Base-by-base conservation (phyloP, 2,329 filamentous ascomycete genomes). In the Claviceps digitariae region DNA sequence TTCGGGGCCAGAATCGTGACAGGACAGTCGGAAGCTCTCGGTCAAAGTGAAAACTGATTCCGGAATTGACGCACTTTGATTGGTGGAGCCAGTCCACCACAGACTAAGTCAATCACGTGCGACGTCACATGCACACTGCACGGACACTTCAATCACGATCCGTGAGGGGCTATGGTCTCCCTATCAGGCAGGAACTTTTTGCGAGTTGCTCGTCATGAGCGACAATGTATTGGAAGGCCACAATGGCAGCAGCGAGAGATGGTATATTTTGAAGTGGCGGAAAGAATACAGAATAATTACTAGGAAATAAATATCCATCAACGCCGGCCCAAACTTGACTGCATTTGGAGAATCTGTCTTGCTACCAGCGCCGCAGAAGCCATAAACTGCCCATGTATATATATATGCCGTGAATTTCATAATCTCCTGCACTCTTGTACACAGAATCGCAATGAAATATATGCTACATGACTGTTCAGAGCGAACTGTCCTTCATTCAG, bases 31-130 rank as follows among this genome's bases (percentile, higher is more conserved):
- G 69, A 61, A 69, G 67, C 67, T 69, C 63, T 69, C 68, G 69
- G 68, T 64, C 63, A 66, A 65, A 66, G 61, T 62, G 64, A 69
- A 70, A 67, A 69, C 68, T 71, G 69, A 72, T 74, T 74, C 66
- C 66, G 64, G 69, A 75, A 75, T 76, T 75, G 74, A 63, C 63
- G 56, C 60, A 60, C 60, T 69, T 66, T 75, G 70, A 76, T 76
- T 77, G 74, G 74, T 27, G 27, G 20, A 45, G 12, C 21, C 1
- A 8, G 4, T 23, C 25, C 43, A n/a, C 27, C 27, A 17, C 9
- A 6, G 17, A 2, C 12, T 15, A 3, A 1, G 1, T 23, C 3
- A 25, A 15, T 53, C 54, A 63, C 57, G 55, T 51, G 51, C 38
- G 23, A 8, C 4, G 29, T 60, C 64, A 66, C 61, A 59, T 64